phyloP scores from a whole-genome alignment of 371 early-diverging fungal species.

The Mucor plumbeus region DNA sequence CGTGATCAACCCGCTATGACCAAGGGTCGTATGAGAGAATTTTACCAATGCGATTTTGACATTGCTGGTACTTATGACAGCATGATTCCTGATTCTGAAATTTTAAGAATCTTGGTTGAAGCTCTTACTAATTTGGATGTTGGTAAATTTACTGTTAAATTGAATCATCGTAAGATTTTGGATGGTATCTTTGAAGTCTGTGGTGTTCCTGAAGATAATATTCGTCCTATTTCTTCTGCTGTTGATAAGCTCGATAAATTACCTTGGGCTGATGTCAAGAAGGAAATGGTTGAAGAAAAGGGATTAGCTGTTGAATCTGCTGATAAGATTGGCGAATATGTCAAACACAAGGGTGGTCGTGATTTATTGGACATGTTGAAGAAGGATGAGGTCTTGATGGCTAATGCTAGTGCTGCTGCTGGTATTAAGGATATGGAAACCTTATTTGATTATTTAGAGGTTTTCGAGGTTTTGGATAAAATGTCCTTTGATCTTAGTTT shows the following conservation, averaged over 20 bases:
- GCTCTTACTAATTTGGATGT: slow-evolving; percentile 80
- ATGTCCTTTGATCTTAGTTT: slow-evolving; percentile 95
- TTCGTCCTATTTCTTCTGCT: slow-evolving; percentile 94
- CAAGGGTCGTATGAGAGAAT: slow-evolving; percentile 99
- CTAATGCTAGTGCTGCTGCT: slow-evolving; percentile 74
- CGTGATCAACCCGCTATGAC: slow-evolving; percentile 99
- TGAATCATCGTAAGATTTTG: slow-evolving; percentile 97
- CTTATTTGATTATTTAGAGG: slow-evolving; percentile 86
- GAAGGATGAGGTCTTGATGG: slow-evolving; percentile 65
- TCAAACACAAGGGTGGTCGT: slow-evolving; percentile 80
- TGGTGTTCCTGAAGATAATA: slow-evolving; percentile 89
- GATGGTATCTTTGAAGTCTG: slow-evolving; percentile 96
- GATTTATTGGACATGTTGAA: slow-evolving; percentile 79
- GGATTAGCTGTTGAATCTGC: slow-evolving; percentile 81
- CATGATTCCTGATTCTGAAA: slow-evolving; percentile 98
- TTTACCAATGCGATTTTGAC: slow-evolving; percentile 99
- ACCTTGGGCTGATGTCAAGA: slow-evolving; percentile 94
- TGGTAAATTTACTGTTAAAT: slow-evolving; percentile 87
- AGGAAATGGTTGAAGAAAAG: slow-evolving; percentile 95
- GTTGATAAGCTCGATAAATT: slow-evolving; percentile 97
- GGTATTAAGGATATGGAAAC: slow-evolving; percentile 91
- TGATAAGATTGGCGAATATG: slow-evolving; percentile 91
- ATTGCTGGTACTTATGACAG: slow-evolving; percentile 96
- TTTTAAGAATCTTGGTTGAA: slow-evolving; percentile 86
- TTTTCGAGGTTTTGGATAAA: slow-evolving; percentile 78